Conservation (phyloP, 805 yeast species). For the Pichia eremophila region DNA sequence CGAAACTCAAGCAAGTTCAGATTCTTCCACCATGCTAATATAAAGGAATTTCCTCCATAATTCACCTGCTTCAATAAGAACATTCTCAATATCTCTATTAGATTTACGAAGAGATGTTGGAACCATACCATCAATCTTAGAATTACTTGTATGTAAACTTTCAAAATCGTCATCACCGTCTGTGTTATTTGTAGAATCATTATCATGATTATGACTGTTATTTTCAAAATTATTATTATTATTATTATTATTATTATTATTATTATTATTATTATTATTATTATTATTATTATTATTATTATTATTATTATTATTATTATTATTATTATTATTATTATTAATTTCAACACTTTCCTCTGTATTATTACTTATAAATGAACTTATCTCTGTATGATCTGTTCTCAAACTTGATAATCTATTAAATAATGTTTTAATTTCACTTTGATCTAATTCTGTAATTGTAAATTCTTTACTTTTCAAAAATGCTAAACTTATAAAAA, state of each 20-base stretch:
- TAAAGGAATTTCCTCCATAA: constrained; percentile 80
- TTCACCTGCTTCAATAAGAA: constrained; percentile 74
- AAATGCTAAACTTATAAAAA: constrained; percentile 69
- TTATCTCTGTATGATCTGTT: constrained; percentile 19
- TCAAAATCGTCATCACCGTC: background rate
- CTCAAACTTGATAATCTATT: constrained; percentile 43
- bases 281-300: background rate
- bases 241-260: background rate
- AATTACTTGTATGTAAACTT: background rate
- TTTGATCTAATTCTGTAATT: constrained; percentile 79
- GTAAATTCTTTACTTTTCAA: constrained; percentile 71
- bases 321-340: background rate
- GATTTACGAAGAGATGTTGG: constrained; percentile 13
- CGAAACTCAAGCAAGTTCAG: background rate
- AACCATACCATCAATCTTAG: background rate
- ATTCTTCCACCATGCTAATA: constrained; percentile 43
- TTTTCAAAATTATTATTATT: background rate
- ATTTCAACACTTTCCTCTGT: constrained; percentile 5
- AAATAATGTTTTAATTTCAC: constrained; percentile 75
- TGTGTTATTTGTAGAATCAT: background rate
- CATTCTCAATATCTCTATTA: constrained; percentile 55
- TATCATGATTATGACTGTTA: background rate
- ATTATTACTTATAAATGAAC: constrained; percentile 18
- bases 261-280: background rate
- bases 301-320: background rate